These are phyloP conservation scores for Tuber indicum DNA, from an alignment of 495 filamentous ascomycete species.

Conservation along the genomic window DNA sequence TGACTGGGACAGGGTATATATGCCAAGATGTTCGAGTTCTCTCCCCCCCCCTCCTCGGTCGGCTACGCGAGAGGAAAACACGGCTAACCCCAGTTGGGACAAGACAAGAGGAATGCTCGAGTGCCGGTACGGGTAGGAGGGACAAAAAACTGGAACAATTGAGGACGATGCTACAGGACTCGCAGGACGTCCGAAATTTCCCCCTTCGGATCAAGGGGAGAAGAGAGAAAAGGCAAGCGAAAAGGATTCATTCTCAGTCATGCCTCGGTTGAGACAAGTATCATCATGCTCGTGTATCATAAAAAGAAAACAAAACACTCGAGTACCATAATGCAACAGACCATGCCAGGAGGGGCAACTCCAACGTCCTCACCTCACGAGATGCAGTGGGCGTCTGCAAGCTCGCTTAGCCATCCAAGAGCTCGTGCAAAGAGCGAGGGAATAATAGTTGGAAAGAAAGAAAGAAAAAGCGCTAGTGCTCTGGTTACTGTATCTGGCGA, in stretches of 20 bases:
- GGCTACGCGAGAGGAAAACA: neutral
- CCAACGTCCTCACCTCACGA: neutral
- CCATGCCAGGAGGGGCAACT: neutral
- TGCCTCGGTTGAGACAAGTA: neutral
- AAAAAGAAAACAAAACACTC: slow-evolving; percentile 1
- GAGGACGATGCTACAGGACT: neutral
- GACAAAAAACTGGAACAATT: neutral
- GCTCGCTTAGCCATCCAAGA: neutral
- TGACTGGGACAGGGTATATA: neutral
- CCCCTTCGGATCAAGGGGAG: neutral
- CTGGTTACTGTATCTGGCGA: neutral
- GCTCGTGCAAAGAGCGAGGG: neutral
- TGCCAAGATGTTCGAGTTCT: neutral
- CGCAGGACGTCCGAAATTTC: neutral
- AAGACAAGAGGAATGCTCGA: neutral
- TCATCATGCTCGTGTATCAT: no score
- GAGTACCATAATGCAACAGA: neutral
- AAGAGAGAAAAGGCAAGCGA: neutral
- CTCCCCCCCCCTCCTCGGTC: neutral
- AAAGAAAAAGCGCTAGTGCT: neutral
- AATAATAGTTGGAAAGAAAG: neutral
- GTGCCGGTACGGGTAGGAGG: neutral
- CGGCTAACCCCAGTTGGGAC: neutral
- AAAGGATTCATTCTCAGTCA: neutral
- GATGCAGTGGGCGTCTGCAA: neutral